Conservation (phyloP, 2,329 filamentous ascomycete genomes). For the Cytospora leucostoma region DNA sequence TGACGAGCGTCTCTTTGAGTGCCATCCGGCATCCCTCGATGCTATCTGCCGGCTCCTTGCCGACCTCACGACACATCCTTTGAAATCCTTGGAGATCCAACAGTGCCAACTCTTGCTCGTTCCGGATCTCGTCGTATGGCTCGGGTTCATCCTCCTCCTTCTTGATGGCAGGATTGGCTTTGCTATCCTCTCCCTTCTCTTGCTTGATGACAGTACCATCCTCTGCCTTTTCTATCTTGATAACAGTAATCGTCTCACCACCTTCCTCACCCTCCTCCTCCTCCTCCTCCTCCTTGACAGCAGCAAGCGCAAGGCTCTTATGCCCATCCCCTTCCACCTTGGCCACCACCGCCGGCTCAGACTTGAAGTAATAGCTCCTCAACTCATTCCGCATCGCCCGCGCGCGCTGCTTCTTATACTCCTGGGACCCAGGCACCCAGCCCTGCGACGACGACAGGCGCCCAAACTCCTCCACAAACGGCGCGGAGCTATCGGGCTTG, state of each 20-base stretch:
- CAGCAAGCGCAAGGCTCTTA: not conserved
- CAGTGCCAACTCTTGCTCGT: not conserved
- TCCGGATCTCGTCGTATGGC: not conserved
- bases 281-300: not conserved
- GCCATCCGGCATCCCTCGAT: not conserved
- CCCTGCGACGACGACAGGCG: constrained; percentile 14
- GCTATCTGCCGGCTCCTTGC: not conserved
- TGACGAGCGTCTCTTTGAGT: constrained; percentile 7
- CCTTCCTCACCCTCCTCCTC: not conserved
- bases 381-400: constrained; percentile 2
- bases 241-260: not conserved
- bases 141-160: not conserved
- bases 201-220: not conserved
- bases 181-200: not conserved
- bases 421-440: constrained; percentile 1
- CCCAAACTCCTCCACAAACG: constrained; percentile 4
- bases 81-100: constrained; percentile 8
- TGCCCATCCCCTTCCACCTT: not conserved
- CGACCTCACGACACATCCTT: constrained; percentile 1
- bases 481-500: not conserved
- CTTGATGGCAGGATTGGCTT: not conserved
- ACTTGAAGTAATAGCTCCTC: constrained; percentile 2
- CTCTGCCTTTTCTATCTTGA: not conserved
- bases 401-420: not conserved
- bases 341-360: not conserved